These are phyloP conservation scores for Cercospora janseana DNA, from an alignment of 2,329 filamentous ascomycete species.

Conservation along the genomic window DNA sequence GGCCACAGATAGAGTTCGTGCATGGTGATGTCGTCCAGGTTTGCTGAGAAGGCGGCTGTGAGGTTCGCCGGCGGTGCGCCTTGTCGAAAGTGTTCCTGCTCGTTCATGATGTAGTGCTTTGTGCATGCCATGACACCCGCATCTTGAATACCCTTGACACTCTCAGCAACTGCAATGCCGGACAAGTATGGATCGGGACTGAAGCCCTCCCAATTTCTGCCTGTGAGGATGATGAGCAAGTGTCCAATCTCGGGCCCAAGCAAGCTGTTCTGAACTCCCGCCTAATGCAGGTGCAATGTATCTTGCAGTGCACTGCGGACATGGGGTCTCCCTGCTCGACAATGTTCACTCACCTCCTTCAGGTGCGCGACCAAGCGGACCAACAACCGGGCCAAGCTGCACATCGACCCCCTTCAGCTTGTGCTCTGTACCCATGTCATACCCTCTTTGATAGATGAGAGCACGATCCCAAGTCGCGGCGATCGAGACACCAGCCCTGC, in stretches of 20 bases:
- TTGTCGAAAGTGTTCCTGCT: constrained; percentile 64
- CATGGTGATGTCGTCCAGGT: constrained; percentile 63
- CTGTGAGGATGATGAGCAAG: no score
- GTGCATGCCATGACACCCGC: constrained; percentile 72
- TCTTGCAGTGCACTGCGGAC: no score
- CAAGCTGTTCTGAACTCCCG: no score
- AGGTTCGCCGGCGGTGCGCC: constrained; percentile 7
- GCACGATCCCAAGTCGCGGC: constrained; percentile 41
- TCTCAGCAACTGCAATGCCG: constrained; percentile 68
- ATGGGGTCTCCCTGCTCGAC: no score
- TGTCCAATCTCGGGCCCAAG: no score
- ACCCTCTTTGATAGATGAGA: constrained; percentile 36
- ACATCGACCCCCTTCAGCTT: constrained; percentile 34
- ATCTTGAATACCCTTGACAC: constrained; percentile 66
- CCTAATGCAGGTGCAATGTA: no score
- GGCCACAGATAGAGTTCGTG: constrained; percentile 43
- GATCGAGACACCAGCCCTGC: constrained; percentile 50
- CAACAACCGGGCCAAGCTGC: constrained; percentile 32
- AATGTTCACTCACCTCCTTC: constrained; percentile 51
- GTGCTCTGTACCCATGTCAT: constrained; percentile 36
- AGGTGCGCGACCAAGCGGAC: constrained; percentile 34
- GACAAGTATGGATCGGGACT: constrained; percentile 73
- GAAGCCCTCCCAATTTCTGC: constrained; percentile 68
- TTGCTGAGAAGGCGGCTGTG: constrained; percentile 46
- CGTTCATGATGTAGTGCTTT: constrained; percentile 70